Conservation (phyloP, 257 asterid genomes). For the Lavandula angustifolia region DNA sequence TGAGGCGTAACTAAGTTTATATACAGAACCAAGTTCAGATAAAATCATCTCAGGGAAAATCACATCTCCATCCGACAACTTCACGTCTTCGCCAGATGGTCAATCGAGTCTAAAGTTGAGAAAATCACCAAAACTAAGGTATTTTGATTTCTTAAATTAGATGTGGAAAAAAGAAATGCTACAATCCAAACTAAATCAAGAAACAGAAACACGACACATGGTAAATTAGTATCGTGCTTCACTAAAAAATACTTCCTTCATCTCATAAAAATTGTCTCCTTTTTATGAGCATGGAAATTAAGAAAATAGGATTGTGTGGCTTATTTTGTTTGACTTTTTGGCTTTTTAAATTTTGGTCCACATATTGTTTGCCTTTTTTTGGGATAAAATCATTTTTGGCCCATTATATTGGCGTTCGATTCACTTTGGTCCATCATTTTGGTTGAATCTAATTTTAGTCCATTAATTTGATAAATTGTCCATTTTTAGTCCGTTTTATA, state of each 20-base stretch:
- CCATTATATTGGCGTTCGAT: too few relatives aligned
- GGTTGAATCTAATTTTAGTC: too few relatives aligned
- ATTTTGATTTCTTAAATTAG: neutral
- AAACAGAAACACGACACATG: constrained; percentile 18
- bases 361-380: too few relatives aligned
- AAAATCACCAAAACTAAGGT: constrained; percentile 30
- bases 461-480: too few relatives aligned
- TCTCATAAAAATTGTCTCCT: too few relatives aligned
- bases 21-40: constrained; percentile 25
- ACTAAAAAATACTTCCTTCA: constrained; percentile 13
- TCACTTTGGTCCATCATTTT: too few relatives aligned
- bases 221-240: constrained; percentile 8
- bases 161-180: neutral
- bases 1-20: constrained; percentile 8
- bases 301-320: too few relatives aligned
- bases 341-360: too few relatives aligned
- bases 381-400: too few relatives aligned
- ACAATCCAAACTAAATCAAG: neutral
- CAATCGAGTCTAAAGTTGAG: constrained; percentile 67
- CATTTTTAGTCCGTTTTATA: too few relatives aligned
- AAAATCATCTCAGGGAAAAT: constrained; percentile 85
- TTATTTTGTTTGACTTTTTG: too few relatives aligned
- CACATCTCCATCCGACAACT: constrained; percentile 81
- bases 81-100: constrained; percentile 65
- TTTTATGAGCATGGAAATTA: too few relatives aligned